phyloP scores from a whole-genome alignment of 1,284 basidiomycete genomes.

The Cryptococcus hybrid region DNA sequence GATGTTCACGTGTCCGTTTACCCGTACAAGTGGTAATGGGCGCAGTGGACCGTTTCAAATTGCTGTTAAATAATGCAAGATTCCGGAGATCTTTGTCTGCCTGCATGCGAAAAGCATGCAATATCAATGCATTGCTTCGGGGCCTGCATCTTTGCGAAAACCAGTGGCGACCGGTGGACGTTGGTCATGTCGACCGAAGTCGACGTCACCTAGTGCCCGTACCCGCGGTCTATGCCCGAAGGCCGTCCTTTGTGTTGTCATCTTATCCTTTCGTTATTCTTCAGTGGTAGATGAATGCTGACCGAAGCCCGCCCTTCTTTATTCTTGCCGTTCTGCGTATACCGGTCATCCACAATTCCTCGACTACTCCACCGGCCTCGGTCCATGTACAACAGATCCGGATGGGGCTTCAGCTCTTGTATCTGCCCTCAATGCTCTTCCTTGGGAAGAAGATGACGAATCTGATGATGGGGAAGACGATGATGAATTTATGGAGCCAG shows the following conservation, averaged over 20 bases:
- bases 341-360: constrained; percentile 1
- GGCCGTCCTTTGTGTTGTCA: constrained; percentile 1
- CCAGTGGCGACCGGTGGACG: background rate
- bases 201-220: background rate
- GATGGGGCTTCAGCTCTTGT: constrained; percentile 48
- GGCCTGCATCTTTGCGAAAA: background rate
- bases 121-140: background rate
- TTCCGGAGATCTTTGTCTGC: background rate
- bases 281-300: background rate
- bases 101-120: background rate
- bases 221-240: background rate
- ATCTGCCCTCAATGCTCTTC: constrained; percentile 42
- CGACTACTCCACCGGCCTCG: background rate
- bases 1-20: too few species aligned
- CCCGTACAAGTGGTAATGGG: too few species aligned
- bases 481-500: background rate
- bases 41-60: too few species aligned
- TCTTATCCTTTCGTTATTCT: background rate
- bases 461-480: constrained; percentile 17
- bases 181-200: background rate
- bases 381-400: constrained; percentile 27
- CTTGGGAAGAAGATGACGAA: constrained; percentile 35
- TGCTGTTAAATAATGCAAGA: background rate
- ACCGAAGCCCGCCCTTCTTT: background rate
- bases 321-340: background rate